phyloP scores from a whole-genome alignment of 371 early-diverging fungal species.

The Mucor circinelloides region DNA sequence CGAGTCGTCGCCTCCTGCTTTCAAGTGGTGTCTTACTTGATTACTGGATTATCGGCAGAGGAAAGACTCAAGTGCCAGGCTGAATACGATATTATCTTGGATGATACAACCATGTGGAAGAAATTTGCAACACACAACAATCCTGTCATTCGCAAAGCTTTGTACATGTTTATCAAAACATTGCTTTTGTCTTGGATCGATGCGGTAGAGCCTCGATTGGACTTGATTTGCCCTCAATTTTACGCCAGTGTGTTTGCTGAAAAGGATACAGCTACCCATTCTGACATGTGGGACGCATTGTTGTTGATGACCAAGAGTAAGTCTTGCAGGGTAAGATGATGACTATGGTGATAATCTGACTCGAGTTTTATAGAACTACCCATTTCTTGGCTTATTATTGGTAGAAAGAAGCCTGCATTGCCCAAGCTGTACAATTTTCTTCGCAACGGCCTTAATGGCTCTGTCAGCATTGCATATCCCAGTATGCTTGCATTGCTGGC shows the following conservation, averaged over 20 bases:
- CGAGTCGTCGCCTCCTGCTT: slow-evolving; percentile 60
- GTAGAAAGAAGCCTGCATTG: slow-evolving; percentile 66
- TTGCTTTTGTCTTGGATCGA: slow-evolving; percentile 42
- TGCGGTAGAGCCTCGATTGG: slow-evolving; percentile 46
- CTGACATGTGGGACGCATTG: slow-evolving; percentile 66
- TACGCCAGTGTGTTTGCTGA: slow-evolving; percentile 57
- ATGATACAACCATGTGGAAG: slow-evolving; percentile 53
- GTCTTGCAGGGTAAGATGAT: neutral
- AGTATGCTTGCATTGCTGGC: slow-evolving; percentile 71
- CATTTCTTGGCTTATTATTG: slow-evolving; percentile 64
- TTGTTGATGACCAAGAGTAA: slow-evolving; percentile 69
- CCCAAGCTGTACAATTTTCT: slow-evolving; percentile 69
- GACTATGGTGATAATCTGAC: neutral
- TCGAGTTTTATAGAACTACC: slow-evolving; percentile 54
- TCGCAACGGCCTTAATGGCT: slow-evolving; percentile 67
- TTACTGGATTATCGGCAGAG: slow-evolving; percentile 42
- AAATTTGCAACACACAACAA: slow-evolving; percentile 42
- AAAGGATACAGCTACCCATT: slow-evolving; percentile 54
- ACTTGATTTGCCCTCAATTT: slow-evolving; percentile 53
- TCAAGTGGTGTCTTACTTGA: slow-evolving; percentile 54
- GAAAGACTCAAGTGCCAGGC: slow-evolving; percentile 38
- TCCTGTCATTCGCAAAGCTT: slow-evolving; percentile 54
- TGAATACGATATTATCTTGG: slow-evolving; percentile 53
- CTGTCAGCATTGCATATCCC: slow-evolving; percentile 64
- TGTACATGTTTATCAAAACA: slow-evolving; percentile 48